A percentile compares a stretch with the other conserved stretches of the same genome.
Evolutionary conservation across 1,284 basidiomycete species (phyloP).

Genomic region (Marasmius tenuissimus): DNA sequence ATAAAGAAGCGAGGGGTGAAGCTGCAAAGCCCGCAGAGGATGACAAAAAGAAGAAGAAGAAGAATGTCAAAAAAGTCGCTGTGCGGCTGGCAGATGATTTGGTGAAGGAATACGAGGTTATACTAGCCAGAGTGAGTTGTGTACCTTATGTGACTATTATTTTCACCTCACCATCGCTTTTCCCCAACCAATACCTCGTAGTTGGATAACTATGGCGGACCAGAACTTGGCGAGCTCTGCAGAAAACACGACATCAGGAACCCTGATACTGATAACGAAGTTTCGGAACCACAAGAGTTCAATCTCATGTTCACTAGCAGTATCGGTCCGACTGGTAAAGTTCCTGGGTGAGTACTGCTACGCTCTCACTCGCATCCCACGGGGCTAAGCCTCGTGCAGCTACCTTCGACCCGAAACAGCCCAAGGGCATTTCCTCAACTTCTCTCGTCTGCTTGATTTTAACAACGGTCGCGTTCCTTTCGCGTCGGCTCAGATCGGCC

Average conservation of each 20-base stretch:
- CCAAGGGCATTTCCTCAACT: slow-evolving; percentile 99
- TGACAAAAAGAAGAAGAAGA: slow-evolving; percentile 80
- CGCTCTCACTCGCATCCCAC: not conserved
- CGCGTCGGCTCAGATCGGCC: slow-evolving; percentile 96
- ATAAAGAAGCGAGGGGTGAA: slow-evolving; percentile 88
- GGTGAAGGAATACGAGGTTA: slow-evolving; percentile 78
- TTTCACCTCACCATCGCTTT: not conserved
- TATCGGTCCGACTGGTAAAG: slow-evolving; percentile 97
- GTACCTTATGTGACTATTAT: not conserved
- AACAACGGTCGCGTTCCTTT: slow-evolving; percentile 97
- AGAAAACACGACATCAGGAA: slow-evolving; percentile 83
- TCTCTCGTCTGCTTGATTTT: slow-evolving; percentile 94
- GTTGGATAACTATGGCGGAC: slow-evolving; percentile 95
- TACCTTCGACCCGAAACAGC: slow-evolving; percentile 98
- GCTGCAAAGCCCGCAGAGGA: slow-evolving; percentile 53
- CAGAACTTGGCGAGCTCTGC: slow-evolving; percentile 88
- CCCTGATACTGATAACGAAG: slow-evolving; percentile 91
- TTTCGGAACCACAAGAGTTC: slow-evolving; percentile 93
- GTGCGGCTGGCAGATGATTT: slow-evolving; percentile 79
- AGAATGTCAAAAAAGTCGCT: slow-evolving; percentile 73
- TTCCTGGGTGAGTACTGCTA: slow-evolving; percentile 72
- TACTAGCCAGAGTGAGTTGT: slow-evolving; percentile 79
- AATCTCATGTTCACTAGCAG: slow-evolving; percentile 98
- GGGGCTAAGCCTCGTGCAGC: slow-evolving; percentile 34
- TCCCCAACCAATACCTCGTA: slow-evolving; percentile 30